phyloP scores from a whole-genome alignment of 306 rosid genomes.

The Quercus glauca region DNA sequence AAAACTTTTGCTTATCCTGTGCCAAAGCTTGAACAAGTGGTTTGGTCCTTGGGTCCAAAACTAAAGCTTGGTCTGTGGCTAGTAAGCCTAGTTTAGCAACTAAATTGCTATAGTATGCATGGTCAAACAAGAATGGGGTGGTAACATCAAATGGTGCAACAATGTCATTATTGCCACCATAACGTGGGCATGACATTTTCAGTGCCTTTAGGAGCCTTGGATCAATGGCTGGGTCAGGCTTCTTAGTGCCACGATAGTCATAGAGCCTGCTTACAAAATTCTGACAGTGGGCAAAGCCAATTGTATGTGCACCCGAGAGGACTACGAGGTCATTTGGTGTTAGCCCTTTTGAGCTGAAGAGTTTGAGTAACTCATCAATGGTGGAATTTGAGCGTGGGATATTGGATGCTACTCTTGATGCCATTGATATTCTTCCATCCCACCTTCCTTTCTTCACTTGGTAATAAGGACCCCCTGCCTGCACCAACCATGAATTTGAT shows the following conservation, averaged over 20 bases:
- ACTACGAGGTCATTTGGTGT: constrained; percentile 64
- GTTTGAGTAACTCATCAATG: constrained; percentile 66
- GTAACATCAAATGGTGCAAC: constrained; percentile 90
- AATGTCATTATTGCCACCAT: constrained; percentile 60
- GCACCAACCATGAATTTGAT: background rate
- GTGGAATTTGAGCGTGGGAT: constrained; percentile 81
- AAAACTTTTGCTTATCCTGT: constrained; percentile 64
- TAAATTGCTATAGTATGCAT: constrained; percentile 79
- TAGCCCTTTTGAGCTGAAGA: constrained; percentile 74
- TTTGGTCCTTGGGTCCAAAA: constrained; percentile 60
- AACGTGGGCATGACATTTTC: constrained; percentile 70
- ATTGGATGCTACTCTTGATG: constrained; percentile 64
- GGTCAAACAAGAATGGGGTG: constrained; percentile 75
- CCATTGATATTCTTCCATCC: constrained; percentile 89
- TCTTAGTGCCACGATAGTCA: constrained; percentile 42
- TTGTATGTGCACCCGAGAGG: constrained; percentile 90
- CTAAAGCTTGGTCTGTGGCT: constrained; percentile 76
- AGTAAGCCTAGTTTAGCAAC: constrained; percentile 61
- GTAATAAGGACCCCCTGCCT: constrained; percentile 93
- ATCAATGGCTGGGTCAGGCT: constrained; percentile 71
- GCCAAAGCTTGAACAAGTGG: constrained; percentile 56
- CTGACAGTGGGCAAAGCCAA: constrained; percentile 80
- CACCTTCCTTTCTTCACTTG: constrained; percentile 85
- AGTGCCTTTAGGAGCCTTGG: constrained; percentile 54
- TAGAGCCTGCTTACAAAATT: constrained; percentile 64